Evolutionary conservation across 495 filamentous ascomycete species (phyloP).

Genomic region (Aspergillus bertholletiae): DNA sequence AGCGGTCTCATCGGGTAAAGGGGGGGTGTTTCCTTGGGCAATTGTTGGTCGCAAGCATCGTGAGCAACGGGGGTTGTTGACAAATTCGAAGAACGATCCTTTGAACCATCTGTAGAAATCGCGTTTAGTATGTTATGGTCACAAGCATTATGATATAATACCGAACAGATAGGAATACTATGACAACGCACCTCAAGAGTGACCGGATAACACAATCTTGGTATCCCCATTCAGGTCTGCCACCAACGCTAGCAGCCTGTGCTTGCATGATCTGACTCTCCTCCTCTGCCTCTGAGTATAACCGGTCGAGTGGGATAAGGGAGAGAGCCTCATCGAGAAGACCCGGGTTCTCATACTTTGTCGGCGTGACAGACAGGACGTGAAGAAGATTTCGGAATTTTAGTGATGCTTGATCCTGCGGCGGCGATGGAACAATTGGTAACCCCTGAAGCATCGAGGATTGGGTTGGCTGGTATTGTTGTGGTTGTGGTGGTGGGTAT

Average conservation of each 20-base stretch:
- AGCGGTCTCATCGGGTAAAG: slow-evolving; percentile 83
- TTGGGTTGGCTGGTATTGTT: slow-evolving; percentile 57
- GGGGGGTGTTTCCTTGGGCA: slow-evolving; percentile 73
- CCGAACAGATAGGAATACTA: too few relatives aligned
- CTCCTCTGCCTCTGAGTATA: slow-evolving; percentile 93
- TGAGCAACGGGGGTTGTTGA: slow-evolving; percentile 89
- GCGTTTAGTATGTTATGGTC: slow-evolving; percentile 16
- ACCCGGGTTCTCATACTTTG: slow-evolving; percentile 95
- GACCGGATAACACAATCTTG: slow-evolving; percentile 96
- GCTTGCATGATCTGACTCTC: slow-evolving; percentile 83
- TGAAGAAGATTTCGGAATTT: slow-evolving; percentile 84
- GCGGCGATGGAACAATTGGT: slow-evolving; percentile 77
- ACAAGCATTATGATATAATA: too few relatives aligned
- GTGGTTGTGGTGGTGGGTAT: slow-evolving; percentile 33
- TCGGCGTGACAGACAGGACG: slow-evolving; percentile 77
- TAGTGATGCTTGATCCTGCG: slow-evolving; percentile 66
- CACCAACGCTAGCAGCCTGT: slow-evolving; percentile 77
- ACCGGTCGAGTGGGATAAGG: slow-evolving; percentile 81
- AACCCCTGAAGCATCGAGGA: slow-evolving; percentile 62
- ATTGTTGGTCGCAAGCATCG: slow-evolving; percentile 79
- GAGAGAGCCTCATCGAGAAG: slow-evolving; percentile 89
- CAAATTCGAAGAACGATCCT: slow-evolving; percentile 89
- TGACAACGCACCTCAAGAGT: slow-evolving; percentile 65
- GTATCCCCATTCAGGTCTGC: slow-evolving; percentile 92
- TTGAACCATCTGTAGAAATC: slow-evolving; percentile 79